A percentile compares a stretch with the other conserved stretches of the same genome.
phyloP scores from a whole-genome alignment of 108 stramenopile species.

The Nannochloropsis granulata region DNA sequence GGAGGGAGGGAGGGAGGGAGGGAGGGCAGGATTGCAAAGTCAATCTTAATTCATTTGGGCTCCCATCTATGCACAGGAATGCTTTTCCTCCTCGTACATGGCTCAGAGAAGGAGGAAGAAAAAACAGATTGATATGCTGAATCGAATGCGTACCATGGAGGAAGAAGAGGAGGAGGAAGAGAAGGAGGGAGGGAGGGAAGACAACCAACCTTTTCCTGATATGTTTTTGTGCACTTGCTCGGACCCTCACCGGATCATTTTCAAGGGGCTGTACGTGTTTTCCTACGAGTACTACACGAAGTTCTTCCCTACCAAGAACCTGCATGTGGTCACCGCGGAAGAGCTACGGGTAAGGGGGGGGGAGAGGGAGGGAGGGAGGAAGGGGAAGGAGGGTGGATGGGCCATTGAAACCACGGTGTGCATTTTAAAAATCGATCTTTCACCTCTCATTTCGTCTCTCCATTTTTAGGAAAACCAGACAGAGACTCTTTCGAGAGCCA shows the following conservation, averaged over 20 bases:
- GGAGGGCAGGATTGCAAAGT: neutral
- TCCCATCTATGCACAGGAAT: too few species aligned
- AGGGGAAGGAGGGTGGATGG: neutral
- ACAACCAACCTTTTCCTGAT: too few species aligned
- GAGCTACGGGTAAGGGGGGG: neutral
- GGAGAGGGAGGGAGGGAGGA: neutral
- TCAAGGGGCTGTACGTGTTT: neutral
- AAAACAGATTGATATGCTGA: neutral
- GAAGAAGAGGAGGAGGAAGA: neutral
- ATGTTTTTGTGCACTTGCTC: neutral
- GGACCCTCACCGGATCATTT: neutral
- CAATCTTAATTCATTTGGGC: neutral
- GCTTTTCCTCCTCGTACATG: neutral
- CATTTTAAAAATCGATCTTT: too few species aligned
- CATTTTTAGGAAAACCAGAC: neutral
- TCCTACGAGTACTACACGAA: neutral
- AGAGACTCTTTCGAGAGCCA: neutral
- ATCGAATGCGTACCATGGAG: neutral
- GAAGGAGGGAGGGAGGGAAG: neutral
- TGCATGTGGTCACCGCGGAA: neutral
- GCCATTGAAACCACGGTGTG: too few species aligned
- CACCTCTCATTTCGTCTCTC: neutral
- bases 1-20: neutral
- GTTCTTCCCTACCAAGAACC: neutral
- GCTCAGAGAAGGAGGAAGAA: neutral